Base-by-base conservation (phyloP, 192 early-diverging fungal genomes). In the Jimgerdemannia lactiflua region DNA sequence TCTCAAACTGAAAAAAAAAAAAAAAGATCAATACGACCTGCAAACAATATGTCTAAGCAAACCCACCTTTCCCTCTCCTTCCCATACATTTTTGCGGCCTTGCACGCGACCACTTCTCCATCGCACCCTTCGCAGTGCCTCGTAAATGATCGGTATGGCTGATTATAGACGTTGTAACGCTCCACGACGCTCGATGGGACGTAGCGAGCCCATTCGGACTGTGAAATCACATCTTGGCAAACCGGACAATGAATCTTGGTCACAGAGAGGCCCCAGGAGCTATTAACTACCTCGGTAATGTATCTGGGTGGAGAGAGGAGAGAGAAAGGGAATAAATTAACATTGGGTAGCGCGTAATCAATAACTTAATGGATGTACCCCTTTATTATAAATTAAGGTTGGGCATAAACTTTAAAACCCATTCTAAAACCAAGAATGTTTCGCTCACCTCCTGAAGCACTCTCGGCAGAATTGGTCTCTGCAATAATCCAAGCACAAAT, bases 231-330 rank as follows among this genome's bases (percentile, higher is more conserved):
- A 9, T 81, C 83, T 67, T 83, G 85, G 70, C 88, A 89, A 11
- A 89, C 88, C 64, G 88, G 88, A 70, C 88, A 89, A 65, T 81
- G 86, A 73, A 89, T 86, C 65, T 82, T 82, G 11, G 86, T 89
- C n/a, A 87, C 79, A 67, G 78, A 77, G 11, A 89, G 79, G 19
- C 88, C 88, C 88, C 88, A 89, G 19, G 88, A 89, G 71, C 82
- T 84, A 43, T 79, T 84, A 54, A 89, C 88, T 4, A 87, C 85
- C 71, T 89, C 86, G 41, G 79, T 84, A 20, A 89, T 82, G 72
- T 89, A 89, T 59, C 49, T 59, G 14, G 49, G 49, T 59, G 49
- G 49, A 59, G 14, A 59, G 14, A 14, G 49, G 6, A 59, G 14
- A 68, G 18, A 18, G 6, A n/a, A 18, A 42, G 63, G 54, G 43